A percentile compares a stretch with the other conserved stretches of the same genome.
phyloP scores from a whole-genome alignment of 1,139 yeast species.

The Blastobotrys niveus region DNA sequence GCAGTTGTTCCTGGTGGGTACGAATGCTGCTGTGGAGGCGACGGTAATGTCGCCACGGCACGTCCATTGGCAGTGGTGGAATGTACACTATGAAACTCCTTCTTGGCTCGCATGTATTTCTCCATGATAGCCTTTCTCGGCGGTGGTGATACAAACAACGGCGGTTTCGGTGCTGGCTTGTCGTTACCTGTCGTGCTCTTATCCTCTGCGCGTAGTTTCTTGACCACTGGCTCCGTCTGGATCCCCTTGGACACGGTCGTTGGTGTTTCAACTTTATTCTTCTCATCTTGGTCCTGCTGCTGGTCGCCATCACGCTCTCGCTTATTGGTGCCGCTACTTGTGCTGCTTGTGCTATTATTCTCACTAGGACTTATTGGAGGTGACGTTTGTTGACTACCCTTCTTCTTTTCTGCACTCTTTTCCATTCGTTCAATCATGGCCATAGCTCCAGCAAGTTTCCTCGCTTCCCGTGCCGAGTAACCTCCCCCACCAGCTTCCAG shows the following conservation, averaged over 20 bases:
- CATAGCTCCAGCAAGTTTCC: constrained; percentile 29
- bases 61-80: constrained; percentile 2
- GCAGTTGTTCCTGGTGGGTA: not conserved
- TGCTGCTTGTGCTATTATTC: not conserved
- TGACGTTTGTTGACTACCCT: constrained; percentile 13
- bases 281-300: not conserved
- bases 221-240: constrained; percentile 10
- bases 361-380: constrained; percentile 2
- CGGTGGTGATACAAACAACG: not conserved
- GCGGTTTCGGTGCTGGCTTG: not conserved
- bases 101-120: constrained; percentile 12
- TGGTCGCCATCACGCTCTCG: constrained; percentile 3
- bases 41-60: too few relatives aligned
- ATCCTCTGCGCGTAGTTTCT: not conserved
- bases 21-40: not conserved
- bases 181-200: not conserved
- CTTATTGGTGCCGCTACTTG: constrained; percentile 3
- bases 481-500: constrained; percentile 4
- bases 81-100: constrained; percentile 8
- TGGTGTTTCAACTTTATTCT: not conserved
- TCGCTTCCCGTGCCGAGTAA: constrained; percentile 28
- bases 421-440: constrained; percentile 26
- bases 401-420: too few relatives aligned
- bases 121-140: not conserved
- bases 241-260: not conserved